phyloP scores from a whole-genome alignment of 2,329 filamentous ascomycete genomes.

The Lachnellula occidentalis region DNA sequence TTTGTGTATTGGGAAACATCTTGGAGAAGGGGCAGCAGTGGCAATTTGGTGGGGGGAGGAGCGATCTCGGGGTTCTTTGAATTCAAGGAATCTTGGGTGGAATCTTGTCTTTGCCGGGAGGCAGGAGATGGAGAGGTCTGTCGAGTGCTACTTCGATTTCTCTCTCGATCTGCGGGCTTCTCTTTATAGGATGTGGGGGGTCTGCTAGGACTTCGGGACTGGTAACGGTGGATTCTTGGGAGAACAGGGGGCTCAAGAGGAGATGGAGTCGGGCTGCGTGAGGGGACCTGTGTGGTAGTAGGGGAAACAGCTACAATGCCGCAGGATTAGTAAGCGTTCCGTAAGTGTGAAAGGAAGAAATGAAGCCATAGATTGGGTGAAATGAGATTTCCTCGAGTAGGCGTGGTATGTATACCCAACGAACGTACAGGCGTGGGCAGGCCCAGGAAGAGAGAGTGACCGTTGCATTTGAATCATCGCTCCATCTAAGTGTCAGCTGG shows the following conservation, averaged over 20 bases:
- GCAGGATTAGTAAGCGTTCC: slow-evolving; percentile 10
- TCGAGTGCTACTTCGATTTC: slow-evolving; percentile 32
- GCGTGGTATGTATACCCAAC: slow-evolving; percentile 24
- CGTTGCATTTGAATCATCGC: slow-evolving; percentile 33
- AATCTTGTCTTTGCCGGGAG: slow-evolving; percentile 27
- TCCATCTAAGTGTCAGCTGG: slow-evolving; percentile 26
- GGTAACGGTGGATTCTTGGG: slow-evolving; percentile 42
- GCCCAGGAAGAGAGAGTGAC: slow-evolving; percentile 32
- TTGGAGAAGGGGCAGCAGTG: slow-evolving; percentile 48
- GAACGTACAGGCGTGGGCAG: slow-evolving; percentile 30
- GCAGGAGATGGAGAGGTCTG: slow-evolving; percentile 23
- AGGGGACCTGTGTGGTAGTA: slow-evolving; percentile 43
- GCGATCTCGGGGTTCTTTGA: slow-evolving; percentile 10
- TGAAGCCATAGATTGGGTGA: background rate
- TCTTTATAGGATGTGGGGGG: slow-evolving; percentile 41
- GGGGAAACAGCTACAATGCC: slow-evolving; percentile 43
- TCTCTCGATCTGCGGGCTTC: slow-evolving; percentile 40
- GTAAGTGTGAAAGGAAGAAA: background rate
- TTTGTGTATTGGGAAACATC: slow-evolving; percentile 64
- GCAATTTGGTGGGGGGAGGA: slow-evolving; percentile 23
- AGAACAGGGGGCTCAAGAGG: slow-evolving; percentile 49
- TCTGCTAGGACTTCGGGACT: slow-evolving; percentile 51
- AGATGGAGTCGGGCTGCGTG: slow-evolving; percentile 42
- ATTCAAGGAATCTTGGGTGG: slow-evolving; percentile 27
- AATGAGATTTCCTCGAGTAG: background rate